Evolutionary conservation across 768 basidiomycete genomes (phyloP), one percentile per base, ranked within the genome.

Genomic region (Termitomyces sp.): DNA sequence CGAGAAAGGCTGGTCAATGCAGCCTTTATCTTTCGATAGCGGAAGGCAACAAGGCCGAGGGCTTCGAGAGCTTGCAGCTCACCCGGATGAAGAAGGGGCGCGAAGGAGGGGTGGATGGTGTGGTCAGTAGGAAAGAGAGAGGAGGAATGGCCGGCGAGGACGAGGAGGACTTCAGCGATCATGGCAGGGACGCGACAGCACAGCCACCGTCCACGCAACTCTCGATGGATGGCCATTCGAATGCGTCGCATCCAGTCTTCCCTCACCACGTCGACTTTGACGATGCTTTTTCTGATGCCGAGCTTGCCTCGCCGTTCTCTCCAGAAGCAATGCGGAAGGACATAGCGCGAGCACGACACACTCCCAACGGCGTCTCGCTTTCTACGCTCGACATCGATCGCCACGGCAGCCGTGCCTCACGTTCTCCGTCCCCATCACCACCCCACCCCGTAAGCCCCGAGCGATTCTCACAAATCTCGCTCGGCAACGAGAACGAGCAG

Each of bases 101-200:
- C 57, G 64, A 93, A 86, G 0, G 84, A 79, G 5, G 88, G 82
- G 64, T 85, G 79, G 41, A 90, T 66, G 32, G 72, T 72, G 57
- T 83, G 74, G 55, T 82, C 84, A 25, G 71, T 63, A 17, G 83
- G 78, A 70, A 97, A 94, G 51, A 97, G 76, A 1, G 91, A 89
- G 0, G 94, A 95, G 5, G 83, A 77, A 72, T 97, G 93, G 37
- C 94, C 94, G 3, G 89, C 85, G 47, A 97, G 85, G 52, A 94
- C 78, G 56, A 94, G 82, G 44, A 96, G 80, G 54, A 95, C 76
- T 72, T 96, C 94, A 63, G 92, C 87, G 60, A 95, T 90, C 94
- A 95, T 56, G 55, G 25, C 25, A 53, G 59, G 14, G 34, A 59
- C 44, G 57, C 44, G 59, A 44, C 51, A 27, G 21, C 44, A 45